These are phyloP conservation scores for Davidsoniella australis DNA, from an alignment of 2,329 filamentous ascomycete genomes.

Conservation along the genomic window DNA sequence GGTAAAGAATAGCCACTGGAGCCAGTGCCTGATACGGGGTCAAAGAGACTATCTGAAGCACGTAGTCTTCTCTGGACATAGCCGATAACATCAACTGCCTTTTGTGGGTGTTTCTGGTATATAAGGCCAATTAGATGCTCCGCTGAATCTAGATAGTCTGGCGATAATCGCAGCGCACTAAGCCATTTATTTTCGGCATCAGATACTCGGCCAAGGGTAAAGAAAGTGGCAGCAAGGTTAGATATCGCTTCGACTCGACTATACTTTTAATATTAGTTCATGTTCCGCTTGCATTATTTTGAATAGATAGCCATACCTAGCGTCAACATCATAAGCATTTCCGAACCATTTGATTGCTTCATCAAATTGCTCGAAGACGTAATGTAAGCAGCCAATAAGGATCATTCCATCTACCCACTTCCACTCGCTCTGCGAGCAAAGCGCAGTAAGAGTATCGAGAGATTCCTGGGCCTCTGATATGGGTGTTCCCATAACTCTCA, in stretches of 20 bases:
- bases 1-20: conserved; percentile 68
- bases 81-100: conserved; percentile 76
- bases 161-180: conserved; percentile 63
- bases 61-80: conserved; percentile 58
- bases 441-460: conserved; percentile 51
- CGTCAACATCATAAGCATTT: conserved; percentile 39
- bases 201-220: conserved; percentile 63
- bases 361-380: conserved; percentile 71
- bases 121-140: conserved; percentile 84
- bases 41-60: conserved; percentile 4
- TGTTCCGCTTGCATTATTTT: background rate
- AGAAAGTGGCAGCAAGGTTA: conserved; percentile 76
- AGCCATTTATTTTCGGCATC: conserved; percentile 82
- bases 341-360: conserved; percentile 61
- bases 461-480: conserved; percentile 39
- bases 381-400: conserved; percentile 77
- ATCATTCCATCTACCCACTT: conserved; percentile 88
- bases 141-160: conserved; percentile 83
- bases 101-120: conserved; percentile 64
- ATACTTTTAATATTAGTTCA: conserved; percentile 16
- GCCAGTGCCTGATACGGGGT: conserved; percentile 13
- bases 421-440: conserved; percentile 70
- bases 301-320: conserved; percentile 28
- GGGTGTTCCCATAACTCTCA: background rate
- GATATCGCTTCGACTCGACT: conserved; percentile 87